phyloP scores from a whole-genome alignment of 345 rosid species.

The Rhizophora mangle region DNA sequence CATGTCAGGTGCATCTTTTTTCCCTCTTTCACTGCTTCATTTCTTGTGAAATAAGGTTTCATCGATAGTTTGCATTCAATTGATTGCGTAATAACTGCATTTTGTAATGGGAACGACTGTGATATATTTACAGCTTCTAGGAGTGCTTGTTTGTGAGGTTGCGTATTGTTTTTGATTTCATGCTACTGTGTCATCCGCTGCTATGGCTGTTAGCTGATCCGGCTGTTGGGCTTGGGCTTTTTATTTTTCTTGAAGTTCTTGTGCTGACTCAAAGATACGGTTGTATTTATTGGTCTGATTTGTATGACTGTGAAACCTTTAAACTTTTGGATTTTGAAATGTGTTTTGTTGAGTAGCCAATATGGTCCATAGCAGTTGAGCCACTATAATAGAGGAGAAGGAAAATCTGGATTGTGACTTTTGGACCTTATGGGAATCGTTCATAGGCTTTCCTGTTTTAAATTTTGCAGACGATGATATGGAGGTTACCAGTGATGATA shows the following conservation, averaged over 20 bases:
- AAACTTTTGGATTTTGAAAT: not conserved
- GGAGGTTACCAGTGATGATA: conserved; percentile 35
- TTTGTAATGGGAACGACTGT: too few species aligned
- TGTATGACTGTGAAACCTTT: not conserved
- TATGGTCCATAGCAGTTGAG: not conserved
- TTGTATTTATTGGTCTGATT: not conserved
- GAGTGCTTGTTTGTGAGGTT: too few species aligned
- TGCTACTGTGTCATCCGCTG: too few species aligned
- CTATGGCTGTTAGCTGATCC: too few species aligned
- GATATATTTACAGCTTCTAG: too few species aligned
- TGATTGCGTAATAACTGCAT: too few species aligned
- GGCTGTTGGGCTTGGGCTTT: too few species aligned
- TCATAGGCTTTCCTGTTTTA: not conserved
- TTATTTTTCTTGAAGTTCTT: too few species aligned
- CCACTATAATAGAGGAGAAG: not conserved
- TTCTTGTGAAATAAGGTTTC: not conserved
- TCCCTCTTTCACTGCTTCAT: not conserved
- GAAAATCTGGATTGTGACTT: not conserved
- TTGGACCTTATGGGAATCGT: not conserved
- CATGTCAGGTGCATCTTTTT: not conserved
- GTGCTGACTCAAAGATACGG: too few species aligned
- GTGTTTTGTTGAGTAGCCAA: not conserved
- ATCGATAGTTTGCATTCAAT: not conserved
- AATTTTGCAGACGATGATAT: conserved; percentile 43
- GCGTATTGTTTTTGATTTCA: too few species aligned